A percentile compares a stretch with the other conserved stretches of the same genome.
Conservation (phyloP, 2,329 filamentous ascomycete species). For the Trichoderma sp. region DNA sequence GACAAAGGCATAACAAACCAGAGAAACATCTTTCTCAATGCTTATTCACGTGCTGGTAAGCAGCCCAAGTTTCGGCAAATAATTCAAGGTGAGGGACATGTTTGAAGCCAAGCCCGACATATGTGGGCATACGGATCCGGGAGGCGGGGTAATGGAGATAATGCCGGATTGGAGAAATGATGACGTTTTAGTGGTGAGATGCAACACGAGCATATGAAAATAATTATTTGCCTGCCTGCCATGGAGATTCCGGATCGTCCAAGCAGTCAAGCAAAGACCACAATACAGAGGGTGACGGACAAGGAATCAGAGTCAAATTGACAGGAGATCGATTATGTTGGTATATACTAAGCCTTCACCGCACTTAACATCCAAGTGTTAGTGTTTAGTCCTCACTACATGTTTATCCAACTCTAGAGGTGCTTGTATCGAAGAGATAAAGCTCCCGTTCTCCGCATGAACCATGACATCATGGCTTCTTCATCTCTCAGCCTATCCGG, state of each 20-base stretch:
- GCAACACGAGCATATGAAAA: neutral
- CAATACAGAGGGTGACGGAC: neutral
- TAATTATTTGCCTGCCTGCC: neutral
- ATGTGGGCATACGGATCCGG: neutral
- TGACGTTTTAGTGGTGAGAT: conserved; percentile 3
- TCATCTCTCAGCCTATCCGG: neutral
- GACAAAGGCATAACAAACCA: neutral
- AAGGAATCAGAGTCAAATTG: neutral
- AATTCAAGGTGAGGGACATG: neutral
- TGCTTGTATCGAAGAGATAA: neutral
- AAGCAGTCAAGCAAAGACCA: neutral
- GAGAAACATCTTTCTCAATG: neutral
- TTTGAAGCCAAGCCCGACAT: neutral
- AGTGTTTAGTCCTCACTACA: neutral
- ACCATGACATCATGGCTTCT: conserved; percentile 10
- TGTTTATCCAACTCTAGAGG: neutral
- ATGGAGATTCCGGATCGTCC: neutral
- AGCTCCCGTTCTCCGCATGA: neutral
- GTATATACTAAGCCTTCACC: neutral
- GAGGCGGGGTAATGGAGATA: conserved; percentile 6
- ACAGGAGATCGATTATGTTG: neutral
- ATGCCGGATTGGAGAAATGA: neutral
- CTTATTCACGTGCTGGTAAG: neutral
- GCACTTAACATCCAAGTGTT: neutral
- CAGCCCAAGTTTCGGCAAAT: neutral